Evolutionary conservation across 768 basidiomycete species (phyloP).

Genomic region (Termitomyces sp.): DNA sequence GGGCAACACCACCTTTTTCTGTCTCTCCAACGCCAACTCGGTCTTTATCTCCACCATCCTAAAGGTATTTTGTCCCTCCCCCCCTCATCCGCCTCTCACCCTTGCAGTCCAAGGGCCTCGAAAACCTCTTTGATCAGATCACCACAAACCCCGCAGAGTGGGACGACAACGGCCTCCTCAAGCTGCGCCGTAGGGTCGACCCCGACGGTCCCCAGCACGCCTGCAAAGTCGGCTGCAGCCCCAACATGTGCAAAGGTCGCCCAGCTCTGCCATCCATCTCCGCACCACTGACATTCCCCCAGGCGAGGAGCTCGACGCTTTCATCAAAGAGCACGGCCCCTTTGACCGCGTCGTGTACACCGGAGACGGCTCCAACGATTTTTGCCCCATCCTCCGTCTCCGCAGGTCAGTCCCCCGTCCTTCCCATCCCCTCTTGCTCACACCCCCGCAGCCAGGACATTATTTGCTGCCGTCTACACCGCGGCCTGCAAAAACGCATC

Average conservation of each 20-base stretch:
- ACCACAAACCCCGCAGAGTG: constrained; percentile 92
- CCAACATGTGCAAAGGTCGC: constrained; percentile 95
- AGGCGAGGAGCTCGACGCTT: constrained; percentile 93
- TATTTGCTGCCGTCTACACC: constrained; percentile 71
- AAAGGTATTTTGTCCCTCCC: constrained; percentile 39
- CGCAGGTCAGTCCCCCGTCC: constrained; percentile 43
- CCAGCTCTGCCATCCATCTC: not conserved
- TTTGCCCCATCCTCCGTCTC: constrained; percentile 84
- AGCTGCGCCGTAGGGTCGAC: constrained; percentile 70
- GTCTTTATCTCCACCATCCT: constrained; percentile 91
- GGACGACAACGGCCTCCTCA: constrained; percentile 62
- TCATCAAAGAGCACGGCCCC: constrained; percentile 54
- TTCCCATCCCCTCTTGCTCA: not conserved
- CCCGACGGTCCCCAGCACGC: constrained; percentile 73
- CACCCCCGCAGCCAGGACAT: constrained; percentile 63
- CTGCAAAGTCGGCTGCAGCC: constrained; percentile 84
- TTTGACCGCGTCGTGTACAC: constrained; percentile 85
- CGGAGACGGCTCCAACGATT: constrained; percentile 94
- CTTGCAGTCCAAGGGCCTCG: constrained; percentile 68
- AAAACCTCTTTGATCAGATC: constrained; percentile 71
- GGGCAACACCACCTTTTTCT: constrained; percentile 72
- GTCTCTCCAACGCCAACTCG: constrained; percentile 90
- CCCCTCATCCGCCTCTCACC: not conserved
- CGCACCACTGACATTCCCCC: not conserved
- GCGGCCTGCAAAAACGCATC: constrained; percentile 78